phyloP scores from a whole-genome alignment of 179 eudicot genomes.

The Silene coronaria region DNA sequence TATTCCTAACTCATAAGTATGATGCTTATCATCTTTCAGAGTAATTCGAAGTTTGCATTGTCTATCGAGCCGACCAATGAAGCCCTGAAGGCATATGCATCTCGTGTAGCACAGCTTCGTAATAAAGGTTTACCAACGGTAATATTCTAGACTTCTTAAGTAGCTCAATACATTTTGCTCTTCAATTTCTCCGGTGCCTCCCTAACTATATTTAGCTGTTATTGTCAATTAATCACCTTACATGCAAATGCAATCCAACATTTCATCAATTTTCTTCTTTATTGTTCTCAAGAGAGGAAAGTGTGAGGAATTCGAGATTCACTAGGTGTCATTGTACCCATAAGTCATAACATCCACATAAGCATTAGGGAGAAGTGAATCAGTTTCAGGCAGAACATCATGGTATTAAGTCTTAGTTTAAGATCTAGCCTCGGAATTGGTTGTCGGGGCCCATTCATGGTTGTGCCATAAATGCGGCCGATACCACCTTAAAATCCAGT shows the following conservation, averaged over 20 bases:
- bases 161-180: neutral
- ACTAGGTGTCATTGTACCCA: neutral
- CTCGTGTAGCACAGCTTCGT: slow-evolving; percentile 52
- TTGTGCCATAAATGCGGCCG: too few relatives aligned
- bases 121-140: slow-evolving; percentile 80
- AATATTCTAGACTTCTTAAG: slow-evolving; percentile 24
- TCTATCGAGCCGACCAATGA: slow-evolving; percentile 74
- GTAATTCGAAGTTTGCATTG: slow-evolving; percentile 86
- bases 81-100: slow-evolving; percentile 63
- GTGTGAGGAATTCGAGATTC: too few relatives aligned
- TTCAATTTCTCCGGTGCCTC: neutral
- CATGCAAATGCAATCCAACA: neutral
- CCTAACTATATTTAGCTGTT: neutral
- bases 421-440: too few relatives aligned
- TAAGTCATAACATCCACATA: too few relatives aligned
- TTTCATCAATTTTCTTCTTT: neutral
- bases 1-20: slow-evolving; percentile 2
- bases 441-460: too few relatives aligned
- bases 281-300: too few relatives aligned
- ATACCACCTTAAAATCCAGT: too few relatives aligned
- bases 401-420: too few relatives aligned
- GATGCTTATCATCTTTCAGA: slow-evolving; percentile 41
- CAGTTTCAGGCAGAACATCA: neutral
- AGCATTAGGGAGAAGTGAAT: neutral
- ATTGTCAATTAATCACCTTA: neutral